Evolutionary conservation across 352 stramenopile species (phyloP).

Genomic region (Phytophthora crassamura): DNA sequence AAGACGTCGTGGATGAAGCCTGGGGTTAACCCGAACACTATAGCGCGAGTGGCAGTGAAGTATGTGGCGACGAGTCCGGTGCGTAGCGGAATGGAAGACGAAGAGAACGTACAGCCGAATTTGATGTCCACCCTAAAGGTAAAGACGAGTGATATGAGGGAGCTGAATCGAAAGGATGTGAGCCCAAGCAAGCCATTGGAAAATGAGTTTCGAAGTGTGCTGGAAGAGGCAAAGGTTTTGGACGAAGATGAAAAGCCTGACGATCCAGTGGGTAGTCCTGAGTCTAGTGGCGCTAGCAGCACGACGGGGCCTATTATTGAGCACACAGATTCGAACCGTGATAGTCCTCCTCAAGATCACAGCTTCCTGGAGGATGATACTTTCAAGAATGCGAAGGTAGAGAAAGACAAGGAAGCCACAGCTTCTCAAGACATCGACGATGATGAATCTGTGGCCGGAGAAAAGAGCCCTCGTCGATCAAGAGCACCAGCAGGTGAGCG

Average conservation of each 20-base stretch:
- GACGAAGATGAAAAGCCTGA: neutral
- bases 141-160: neutral
- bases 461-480: constrained; percentile 6
- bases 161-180: neutral
- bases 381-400: neutral
- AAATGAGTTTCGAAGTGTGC: neutral
- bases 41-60: constrained; percentile 2
- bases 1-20: constrained; percentile 13
- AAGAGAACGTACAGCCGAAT: constrained; percentile 23
- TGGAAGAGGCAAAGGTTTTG: neutral
- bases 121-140: neutral
- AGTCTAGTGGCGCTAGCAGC: neutral
- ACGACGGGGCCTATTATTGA: no score
- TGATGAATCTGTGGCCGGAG: constrained; percentile 2
- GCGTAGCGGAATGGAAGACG: neutral
- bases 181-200: neutral
- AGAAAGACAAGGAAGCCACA: neutral
- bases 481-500: constrained; percentile 8
- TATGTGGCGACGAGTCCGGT: constrained; percentile 21
- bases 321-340: neutral
- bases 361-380: neutral
- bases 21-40: neutral
- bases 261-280: neutral
- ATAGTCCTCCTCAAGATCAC: neutral
- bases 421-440: neutral